These are phyloP conservation scores for Teratosphaeria pseudoeucalypti DNA, from an alignment of 2,329 filamentous ascomycete species.

Conservation along the genomic window DNA sequence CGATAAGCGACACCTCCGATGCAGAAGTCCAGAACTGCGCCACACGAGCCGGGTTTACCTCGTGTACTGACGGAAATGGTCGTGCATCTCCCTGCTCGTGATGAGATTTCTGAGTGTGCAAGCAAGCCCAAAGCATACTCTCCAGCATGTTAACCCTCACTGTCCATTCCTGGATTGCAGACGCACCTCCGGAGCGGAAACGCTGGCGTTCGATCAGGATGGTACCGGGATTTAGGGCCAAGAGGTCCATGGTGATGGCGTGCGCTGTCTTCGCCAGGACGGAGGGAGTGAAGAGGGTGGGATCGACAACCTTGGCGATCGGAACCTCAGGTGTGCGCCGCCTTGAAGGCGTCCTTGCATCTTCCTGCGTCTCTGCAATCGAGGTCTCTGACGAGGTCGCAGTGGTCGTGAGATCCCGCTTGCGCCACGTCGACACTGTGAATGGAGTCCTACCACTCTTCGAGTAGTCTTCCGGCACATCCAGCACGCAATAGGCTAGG, in stretches of 20 bases:
- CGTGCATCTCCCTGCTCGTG: slow-evolving; percentile 4
- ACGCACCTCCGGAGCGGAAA: slow-evolving; percentile 52
- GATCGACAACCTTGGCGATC: slow-evolving; percentile 1
- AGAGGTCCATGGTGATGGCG: slow-evolving; percentile 40
- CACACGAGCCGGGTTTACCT: slow-evolving; percentile 46
- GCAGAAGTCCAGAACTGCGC: slow-evolving; percentile 44
- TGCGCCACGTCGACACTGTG: slow-evolving; percentile 28
- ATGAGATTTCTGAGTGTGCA: slow-evolving; percentile 46
- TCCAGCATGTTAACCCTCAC: slow-evolving; percentile 73
- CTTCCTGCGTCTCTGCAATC: not conserved
- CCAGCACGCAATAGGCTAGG: slow-evolving; percentile 57
- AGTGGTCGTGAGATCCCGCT: slow-evolving; percentile 20
- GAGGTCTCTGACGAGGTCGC: not conserved
- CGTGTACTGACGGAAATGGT: slow-evolving; percentile 30
- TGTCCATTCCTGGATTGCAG: slow-evolving; percentile 70
- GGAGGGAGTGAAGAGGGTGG: slow-evolving; percentile 32
- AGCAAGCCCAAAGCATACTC: slow-evolving; percentile 64
- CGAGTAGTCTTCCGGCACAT: slow-evolving; percentile 6
- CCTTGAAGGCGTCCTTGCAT: not conserved
- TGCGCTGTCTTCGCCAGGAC: slow-evolving; percentile 48
- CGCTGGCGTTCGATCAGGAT: slow-evolving; percentile 61
- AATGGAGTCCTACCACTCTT: slow-evolving; percentile 3
- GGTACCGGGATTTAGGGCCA: slow-evolving; percentile 50
- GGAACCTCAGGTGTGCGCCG: not conserved
- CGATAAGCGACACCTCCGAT: slow-evolving; percentile 3